These are phyloP conservation scores for Neofusicoccum kwambonambiense DNA, from an alignment of 2,329 filamentous ascomycete species.

Conservation along the genomic window DNA sequence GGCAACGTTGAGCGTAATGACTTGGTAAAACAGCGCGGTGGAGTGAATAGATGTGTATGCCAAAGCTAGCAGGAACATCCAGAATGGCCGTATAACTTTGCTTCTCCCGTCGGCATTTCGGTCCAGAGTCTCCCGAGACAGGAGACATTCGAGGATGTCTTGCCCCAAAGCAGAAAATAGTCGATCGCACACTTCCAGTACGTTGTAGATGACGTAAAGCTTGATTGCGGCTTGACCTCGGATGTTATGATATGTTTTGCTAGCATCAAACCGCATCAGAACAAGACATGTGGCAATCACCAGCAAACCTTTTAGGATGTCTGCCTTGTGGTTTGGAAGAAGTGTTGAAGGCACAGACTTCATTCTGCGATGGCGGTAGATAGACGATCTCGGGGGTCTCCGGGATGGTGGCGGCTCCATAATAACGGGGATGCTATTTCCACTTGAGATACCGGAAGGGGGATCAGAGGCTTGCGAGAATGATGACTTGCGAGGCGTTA, in stretches of 20 bases:
- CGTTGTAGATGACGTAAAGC: constrained; percentile 97
- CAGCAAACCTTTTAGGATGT: constrained; percentile 84
- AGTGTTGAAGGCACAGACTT: constrained; percentile 84
- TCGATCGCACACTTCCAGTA: constrained; percentile 88
- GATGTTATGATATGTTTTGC: constrained; percentile 97
- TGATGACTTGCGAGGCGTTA: constrained; percentile 30
- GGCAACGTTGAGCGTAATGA: constrained; percentile 95
- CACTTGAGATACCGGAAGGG: constrained; percentile 12
- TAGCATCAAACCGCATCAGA: constrained; percentile 89
- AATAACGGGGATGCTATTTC: constrained; percentile 21
- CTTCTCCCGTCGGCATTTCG: constrained; percentile 84
- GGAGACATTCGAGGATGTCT: constrained; percentile 93
- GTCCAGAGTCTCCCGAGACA: constrained; percentile 88
- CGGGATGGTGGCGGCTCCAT: constrained; percentile 30
- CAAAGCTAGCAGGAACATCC: constrained; percentile 85
- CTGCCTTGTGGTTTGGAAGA: constrained; percentile 88
- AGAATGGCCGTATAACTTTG: constrained; percentile 83
- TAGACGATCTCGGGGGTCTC: constrained; percentile 31
- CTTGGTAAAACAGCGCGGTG: constrained; percentile 89
- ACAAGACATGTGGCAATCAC: constrained; percentile 83
- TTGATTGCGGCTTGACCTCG: constrained; percentile 96
- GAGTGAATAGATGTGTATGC: constrained; percentile 87
- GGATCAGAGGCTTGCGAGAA: constrained; percentile 19
- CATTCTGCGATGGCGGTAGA: constrained; percentile 65
- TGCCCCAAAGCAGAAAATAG: constrained; percentile 89